phyloP scores from a whole-genome alignment of 2,329 filamentous ascomycete species.

The Penicillium sp. region DNA sequence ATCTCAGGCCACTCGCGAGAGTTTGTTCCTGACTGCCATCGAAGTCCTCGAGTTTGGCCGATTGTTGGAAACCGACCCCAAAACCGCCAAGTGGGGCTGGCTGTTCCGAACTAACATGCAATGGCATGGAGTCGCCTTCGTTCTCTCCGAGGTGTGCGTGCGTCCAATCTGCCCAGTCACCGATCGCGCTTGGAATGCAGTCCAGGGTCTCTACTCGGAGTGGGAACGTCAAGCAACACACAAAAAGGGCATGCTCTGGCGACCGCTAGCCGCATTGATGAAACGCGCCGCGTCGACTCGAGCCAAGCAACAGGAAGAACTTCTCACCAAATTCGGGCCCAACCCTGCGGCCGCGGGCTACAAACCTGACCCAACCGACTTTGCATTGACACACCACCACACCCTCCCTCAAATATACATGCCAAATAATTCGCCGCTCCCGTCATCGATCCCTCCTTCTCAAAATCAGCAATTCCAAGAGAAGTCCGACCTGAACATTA shows the following conservation, averaged over 20 bases:
- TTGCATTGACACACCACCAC: conserved; percentile 19
- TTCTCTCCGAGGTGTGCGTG: conserved; percentile 65
- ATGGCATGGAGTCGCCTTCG: conserved; percentile 69
- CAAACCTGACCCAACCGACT: conserved; percentile 10
- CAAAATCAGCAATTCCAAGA: conserved; percentile 8
- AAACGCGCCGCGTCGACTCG: conserved; percentile 62
- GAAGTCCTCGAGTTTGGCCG: conserved; percentile 76
- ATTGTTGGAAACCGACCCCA: conserved; percentile 67
- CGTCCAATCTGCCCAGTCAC: conserved; percentile 63
- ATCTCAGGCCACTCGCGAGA: conserved; percentile 68
- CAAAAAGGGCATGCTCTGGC: conserved; percentile 67
- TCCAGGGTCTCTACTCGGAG: conserved; percentile 54
- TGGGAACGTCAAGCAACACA: conserved; percentile 44
- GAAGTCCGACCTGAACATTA: conserved; percentile 27
- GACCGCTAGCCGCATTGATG: conserved; percentile 66
- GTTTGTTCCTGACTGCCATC: conserved; percentile 73
- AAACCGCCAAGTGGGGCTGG: conserved; percentile 69
- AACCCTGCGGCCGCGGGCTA: conserved; percentile 14
- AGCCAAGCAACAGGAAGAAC: conserved; percentile 53
- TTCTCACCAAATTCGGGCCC: conserved; percentile 30
- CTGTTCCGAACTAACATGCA: conserved; percentile 69
- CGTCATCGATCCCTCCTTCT: conserved; percentile 11
- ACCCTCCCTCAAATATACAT: conserved; percentile 32
- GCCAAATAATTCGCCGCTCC: conserved; percentile 13
- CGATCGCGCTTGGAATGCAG: conserved; percentile 65